Evolutionary conservation across 2,329 filamentous ascomycete genomes (phyloP).

Genomic region (Ramularia endophylla): DNA sequence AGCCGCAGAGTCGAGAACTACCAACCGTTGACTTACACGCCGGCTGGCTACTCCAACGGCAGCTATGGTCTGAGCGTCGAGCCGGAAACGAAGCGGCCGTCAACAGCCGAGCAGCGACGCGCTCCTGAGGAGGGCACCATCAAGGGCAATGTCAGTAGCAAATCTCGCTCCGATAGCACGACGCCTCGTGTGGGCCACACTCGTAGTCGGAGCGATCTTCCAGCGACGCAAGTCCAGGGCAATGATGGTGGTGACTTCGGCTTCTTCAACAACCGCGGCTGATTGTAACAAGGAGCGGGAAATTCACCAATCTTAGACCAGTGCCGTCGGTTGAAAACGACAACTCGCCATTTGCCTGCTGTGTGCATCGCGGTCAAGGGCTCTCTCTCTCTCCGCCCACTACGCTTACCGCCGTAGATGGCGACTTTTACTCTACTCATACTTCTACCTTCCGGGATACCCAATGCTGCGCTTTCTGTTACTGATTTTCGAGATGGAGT

Average conservation of each 20-base stretch:
- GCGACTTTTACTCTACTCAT: too few relatives aligned
- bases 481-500: too few relatives aligned
- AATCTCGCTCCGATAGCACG: slow-evolving; percentile 14
- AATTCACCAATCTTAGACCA: too few relatives aligned
- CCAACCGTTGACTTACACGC: slow-evolving; percentile 21
- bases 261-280: background rate
- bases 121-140: slow-evolving; percentile 6
- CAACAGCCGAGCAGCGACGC: slow-evolving; percentile 14
- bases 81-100: slow-evolving; percentile 13
- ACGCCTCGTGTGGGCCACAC: slow-evolving; percentile 16
- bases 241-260: slow-evolving; percentile 11
- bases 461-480: too few relatives aligned
- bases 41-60: slow-evolving; percentile 15
- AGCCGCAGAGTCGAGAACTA: slow-evolving; percentile 14
- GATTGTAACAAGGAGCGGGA: too few relatives aligned
- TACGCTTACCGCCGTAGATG: too few relatives aligned
- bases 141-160: slow-evolving; percentile 3
- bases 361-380: too few relatives aligned
- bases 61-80: slow-evolving; percentile 16
- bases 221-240: slow-evolving; percentile 14
- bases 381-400: too few relatives aligned
- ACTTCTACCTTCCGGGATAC: too few relatives aligned
- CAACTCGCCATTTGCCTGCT: too few relatives aligned
- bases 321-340: too few relatives aligned
- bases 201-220: slow-evolving; percentile 19